Evolutionary conservation across 164 flowering plant genomes (phyloP).

Genomic region (Taxillus chinensis): DNA sequence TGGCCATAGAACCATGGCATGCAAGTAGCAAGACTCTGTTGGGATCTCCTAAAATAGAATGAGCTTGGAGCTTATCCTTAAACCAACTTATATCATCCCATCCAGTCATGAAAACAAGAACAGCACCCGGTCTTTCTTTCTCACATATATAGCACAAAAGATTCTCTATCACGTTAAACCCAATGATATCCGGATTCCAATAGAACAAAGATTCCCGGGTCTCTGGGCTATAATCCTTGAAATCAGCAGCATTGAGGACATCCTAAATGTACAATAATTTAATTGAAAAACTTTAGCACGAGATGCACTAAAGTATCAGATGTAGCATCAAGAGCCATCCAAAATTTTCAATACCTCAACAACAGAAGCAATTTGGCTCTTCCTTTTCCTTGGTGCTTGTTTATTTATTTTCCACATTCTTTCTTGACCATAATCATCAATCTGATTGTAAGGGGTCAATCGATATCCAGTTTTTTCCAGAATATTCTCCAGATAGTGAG

Average conservation of each 20-base stretch:
- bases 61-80: slow-evolving; percentile 74
- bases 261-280: slow-evolving; percentile 31
- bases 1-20: slow-evolving; percentile 98
- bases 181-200: slow-evolving; percentile 94
- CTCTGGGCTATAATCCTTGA: slow-evolving; percentile 40
- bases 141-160: slow-evolving; percentile 68
- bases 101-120: slow-evolving; percentile 95
- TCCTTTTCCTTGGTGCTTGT: slow-evolving; percentile 74
- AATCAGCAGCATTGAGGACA: slow-evolving; percentile 61
- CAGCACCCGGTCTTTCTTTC: slow-evolving; percentile 75
- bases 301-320: slow-evolving; percentile 1
- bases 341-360: slow-evolving; percentile 56
- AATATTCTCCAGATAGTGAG: slow-evolving; percentile 74
- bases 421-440: slow-evolving; percentile 93
- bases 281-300: background rate
- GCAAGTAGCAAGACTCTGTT: slow-evolving; percentile 69
- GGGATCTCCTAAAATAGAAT: slow-evolving; percentile 76
- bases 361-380: slow-evolving; percentile 82
- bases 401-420: slow-evolving; percentile 79
- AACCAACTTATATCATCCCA: slow-evolving; percentile 96
- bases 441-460: slow-evolving; percentile 73
- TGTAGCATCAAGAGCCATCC: background rate
- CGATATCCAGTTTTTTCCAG: slow-evolving; percentile 79
- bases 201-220: slow-evolving; percentile 69
- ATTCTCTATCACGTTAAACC: slow-evolving; percentile 83